Percentiles rank a stretch among this genome's conserved stretches.
These are phyloP conservation scores for Hypoxylon crocopeplum DNA, from an alignment of 495 filamentous ascomycete species.

Conservation along the genomic window DNA sequence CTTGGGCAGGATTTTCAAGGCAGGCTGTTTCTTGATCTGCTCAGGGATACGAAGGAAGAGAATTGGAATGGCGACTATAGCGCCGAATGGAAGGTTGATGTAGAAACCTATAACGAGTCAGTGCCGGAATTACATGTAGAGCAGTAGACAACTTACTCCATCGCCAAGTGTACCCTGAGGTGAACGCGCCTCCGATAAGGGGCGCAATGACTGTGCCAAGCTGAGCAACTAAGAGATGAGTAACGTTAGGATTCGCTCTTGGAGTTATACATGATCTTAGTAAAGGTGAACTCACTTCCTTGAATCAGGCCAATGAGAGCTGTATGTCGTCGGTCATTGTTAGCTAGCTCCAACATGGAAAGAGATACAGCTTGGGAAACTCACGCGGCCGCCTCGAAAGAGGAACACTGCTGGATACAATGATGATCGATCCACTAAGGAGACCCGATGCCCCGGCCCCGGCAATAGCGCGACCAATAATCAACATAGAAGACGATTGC, in stretches of 20 bases:
- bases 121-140: background rate
- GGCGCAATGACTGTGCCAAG: slow-evolving; percentile 51
- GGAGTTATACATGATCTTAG: background rate
- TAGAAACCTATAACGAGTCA: slow-evolving; percentile 57
- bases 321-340: background rate
- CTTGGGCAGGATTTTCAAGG: background rate
- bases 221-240: slow-evolving; percentile 43
- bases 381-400: slow-evolving; percentile 45
- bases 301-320: slow-evolving; percentile 4
- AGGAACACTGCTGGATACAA: slow-evolving; percentile 49
- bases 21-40: slow-evolving; percentile 1
- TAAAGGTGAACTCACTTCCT: background rate
- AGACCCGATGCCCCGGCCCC: slow-evolving; percentile 53
- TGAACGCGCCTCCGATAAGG: slow-evolving; percentile 65
- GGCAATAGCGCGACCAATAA: slow-evolving; percentile 58
- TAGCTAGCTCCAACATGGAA: background rate
- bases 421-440: slow-evolving; percentile 56
- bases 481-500: slow-evolving; percentile 50
- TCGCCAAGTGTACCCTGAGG: slow-evolving; percentile 53
- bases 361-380: slow-evolving; percentile 15
- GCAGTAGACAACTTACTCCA: slow-evolving; percentile 52
- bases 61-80: slow-evolving; percentile 38
- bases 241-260: slow-evolving; percentile 9
- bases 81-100: slow-evolving; percentile 50
- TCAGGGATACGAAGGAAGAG: slow-evolving; percentile 56